phyloP scores from a whole-genome alignment of 208 protist genomes.

The Crithidia bombi region DNA sequence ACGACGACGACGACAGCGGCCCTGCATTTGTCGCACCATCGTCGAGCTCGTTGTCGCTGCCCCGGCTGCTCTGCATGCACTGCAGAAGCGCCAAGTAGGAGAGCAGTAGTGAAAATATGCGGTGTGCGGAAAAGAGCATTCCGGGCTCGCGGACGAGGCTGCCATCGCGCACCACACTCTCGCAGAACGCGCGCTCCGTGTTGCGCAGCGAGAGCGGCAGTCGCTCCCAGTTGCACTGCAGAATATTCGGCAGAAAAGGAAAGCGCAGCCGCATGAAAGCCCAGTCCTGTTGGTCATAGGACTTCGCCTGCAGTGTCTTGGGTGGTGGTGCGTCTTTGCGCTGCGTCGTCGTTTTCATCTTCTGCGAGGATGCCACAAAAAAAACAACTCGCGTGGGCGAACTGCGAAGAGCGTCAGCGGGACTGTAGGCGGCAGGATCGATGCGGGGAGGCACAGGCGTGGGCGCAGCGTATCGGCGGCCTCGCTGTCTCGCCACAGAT shows the following conservation, averaged over 20 bases:
- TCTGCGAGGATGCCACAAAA: slow-evolving; percentile 23
- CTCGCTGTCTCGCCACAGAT: slow-evolving; percentile 19
- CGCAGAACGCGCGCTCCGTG: slow-evolving; percentile 49
- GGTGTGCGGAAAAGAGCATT: slow-evolving; percentile 23
- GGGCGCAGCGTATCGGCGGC: not conserved
- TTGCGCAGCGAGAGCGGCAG: slow-evolving; percentile 53
- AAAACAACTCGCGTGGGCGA: slow-evolving; percentile 52
- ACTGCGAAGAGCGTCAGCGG: slow-evolving; percentile 46
- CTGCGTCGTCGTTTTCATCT: slow-evolving; percentile 30
- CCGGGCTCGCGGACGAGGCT: slow-evolving; percentile 1
- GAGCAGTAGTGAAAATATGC: slow-evolving; percentile 18
- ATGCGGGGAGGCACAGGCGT: slow-evolving; percentile 17
- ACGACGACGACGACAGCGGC: not conserved
- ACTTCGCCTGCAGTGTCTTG: slow-evolving; percentile 4
- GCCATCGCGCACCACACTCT: slow-evolving; percentile 17
- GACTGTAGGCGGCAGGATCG: slow-evolving; percentile 35
- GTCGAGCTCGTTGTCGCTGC: not conserved
- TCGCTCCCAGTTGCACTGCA: slow-evolving; percentile 49
- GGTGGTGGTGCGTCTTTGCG: not conserved
- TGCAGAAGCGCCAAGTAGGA: slow-evolving; percentile 25
- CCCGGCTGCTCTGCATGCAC: not conserved
- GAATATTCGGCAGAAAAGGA: slow-evolving; percentile 48
- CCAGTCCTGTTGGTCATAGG: slow-evolving; percentile 43
- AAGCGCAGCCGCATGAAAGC: slow-evolving; percentile 49
- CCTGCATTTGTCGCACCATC: not conserved